Evolutionary conservation across 1,284 basidiomycete species (phyloP), one percentile per base, ranked within the genome.

Genomic region (Malassezia arunalokei): DNA sequence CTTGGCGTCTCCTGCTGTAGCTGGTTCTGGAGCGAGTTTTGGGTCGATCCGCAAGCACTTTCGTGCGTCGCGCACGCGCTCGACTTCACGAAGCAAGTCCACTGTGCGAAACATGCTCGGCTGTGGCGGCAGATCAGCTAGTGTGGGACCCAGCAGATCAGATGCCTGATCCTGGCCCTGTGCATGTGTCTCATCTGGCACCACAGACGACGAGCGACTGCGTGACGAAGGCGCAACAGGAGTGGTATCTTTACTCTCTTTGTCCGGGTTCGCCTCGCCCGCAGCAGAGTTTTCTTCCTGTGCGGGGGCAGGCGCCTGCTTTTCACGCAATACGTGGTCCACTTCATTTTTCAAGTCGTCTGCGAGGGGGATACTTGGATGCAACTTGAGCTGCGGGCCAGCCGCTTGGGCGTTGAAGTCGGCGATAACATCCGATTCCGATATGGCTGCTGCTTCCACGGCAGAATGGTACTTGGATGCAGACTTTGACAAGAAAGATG

Each of bases 1-100:
- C 43, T 46, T 39, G 15, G 43, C 48, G 11, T 43, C 48, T 4
- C 27, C 31, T 17, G 42, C 43, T 6, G 44, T 40, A 2, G 53
- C 53, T 8, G 20, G 62, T 61, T 32, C 56, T 33, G 6, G 48
- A 28, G 27, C 54, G 39, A 85, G 75, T 11, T 35, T 52, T 3
- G 62, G 60, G 30, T 67, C 65, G 41, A 73, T 63, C 20, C 64
- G 58, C 40, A 73, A 59, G 43, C 65, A 60, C 45, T 69, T 71
- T 17, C 70, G 78, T 29, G 85, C 84, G 75, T 99, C 94, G 40
- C 87, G 80, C 17, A 98, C 82, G 53, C 80, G 82, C 68, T 86
- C 86, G 1, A 96, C 87, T 74, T 98, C 94, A 46, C 91, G 79
- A 70, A 86, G 84, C 24, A 98, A 81, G 70, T 99, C 94, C 2